A percentile compares a stretch with the other conserved stretches of the same genome.
Evolutionary conservation across 2,329 filamentous ascomycete species (phyloP).

Genomic region (Cladophialophora exuberans): DNA sequence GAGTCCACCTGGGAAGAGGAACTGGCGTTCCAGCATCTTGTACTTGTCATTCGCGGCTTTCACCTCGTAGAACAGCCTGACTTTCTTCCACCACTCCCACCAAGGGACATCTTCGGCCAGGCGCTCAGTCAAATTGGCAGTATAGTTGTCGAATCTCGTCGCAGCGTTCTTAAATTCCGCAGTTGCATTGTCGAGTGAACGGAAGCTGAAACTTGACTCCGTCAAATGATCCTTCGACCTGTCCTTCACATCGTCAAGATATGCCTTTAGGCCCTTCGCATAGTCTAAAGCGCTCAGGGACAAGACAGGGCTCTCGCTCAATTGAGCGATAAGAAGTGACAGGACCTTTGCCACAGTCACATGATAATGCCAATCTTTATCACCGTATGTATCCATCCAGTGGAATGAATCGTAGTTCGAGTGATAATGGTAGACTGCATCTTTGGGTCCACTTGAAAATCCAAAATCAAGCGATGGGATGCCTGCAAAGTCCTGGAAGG

Average conservation of each 20-base stretch:
- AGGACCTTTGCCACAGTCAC: conserved; percentile 67
- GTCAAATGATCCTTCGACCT: conserved; percentile 22
- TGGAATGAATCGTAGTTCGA: conserved; percentile 81
- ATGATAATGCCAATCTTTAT: conserved; percentile 64
- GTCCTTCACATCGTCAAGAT: conserved; percentile 42
- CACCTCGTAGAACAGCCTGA: conserved; percentile 66
- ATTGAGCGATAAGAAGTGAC: conserved; percentile 62
- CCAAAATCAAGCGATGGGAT: conserved; percentile 68
- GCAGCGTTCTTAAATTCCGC: conserved; percentile 53
- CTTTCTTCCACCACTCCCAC: conserved; percentile 74
- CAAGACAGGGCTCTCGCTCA: conserved; percentile 65
- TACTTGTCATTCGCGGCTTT: conserved; percentile 75
- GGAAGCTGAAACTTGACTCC: conserved; percentile 26
- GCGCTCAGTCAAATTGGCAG: conserved; percentile 51
- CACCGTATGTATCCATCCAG: conserved; percentile 82
- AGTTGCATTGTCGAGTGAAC: conserved; percentile 53
- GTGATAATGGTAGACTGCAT: conserved; percentile 73
- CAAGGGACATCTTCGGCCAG: conserved; percentile 64
- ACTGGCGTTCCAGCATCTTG: conserved; percentile 79
- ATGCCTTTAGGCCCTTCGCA: conserved; percentile 56
- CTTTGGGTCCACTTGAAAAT: conserved; percentile 52
- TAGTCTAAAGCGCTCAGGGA: conserved; percentile 69
- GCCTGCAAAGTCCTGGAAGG: conserved; percentile 73
- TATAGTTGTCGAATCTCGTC: conserved; percentile 55
- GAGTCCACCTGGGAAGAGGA: conserved; percentile 74